phyloP scores from a whole-genome alignment of 768 basidiomycete species.

The Russula sp. region DNA sequence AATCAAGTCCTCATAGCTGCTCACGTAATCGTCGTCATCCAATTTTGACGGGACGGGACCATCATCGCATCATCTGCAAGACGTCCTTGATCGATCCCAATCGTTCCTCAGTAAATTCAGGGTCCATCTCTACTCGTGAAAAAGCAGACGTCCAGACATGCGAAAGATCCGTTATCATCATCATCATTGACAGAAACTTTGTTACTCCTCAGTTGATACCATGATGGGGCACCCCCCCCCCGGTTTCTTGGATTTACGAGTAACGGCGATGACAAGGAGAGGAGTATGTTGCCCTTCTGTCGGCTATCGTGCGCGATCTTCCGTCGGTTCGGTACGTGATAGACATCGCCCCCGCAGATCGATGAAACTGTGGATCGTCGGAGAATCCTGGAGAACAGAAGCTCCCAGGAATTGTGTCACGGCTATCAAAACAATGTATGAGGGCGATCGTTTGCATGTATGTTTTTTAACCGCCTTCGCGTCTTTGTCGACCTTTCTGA shows the following conservation, averaged over 20 bases:
- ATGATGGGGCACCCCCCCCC: not conserved
- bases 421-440: not conserved
- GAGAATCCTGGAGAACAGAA: not conserved
- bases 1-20: too few species aligned
- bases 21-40: not conserved
- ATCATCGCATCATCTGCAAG: not conserved
- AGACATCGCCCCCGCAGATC: not conserved
- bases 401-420: not conserved
- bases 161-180: not conserved
- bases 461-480: too few species aligned
- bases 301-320: not conserved
- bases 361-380: not conserved
- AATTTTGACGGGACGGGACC: not conserved
- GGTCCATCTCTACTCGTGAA: not conserved
- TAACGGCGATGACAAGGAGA: not conserved
- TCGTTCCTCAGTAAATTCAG: not conserved
- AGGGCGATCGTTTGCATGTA: not conserved
- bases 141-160: not conserved
- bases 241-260: not conserved
- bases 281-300: not conserved
- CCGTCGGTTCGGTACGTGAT: too few species aligned
- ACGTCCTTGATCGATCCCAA: too few species aligned
- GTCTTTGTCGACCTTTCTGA: too few species aligned
- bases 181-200: not conserved
- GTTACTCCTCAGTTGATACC: not conserved